Evolutionary conservation across 2,329 filamentous ascomycete genomes (phyloP).

Genomic region (Calycina marina): DNA sequence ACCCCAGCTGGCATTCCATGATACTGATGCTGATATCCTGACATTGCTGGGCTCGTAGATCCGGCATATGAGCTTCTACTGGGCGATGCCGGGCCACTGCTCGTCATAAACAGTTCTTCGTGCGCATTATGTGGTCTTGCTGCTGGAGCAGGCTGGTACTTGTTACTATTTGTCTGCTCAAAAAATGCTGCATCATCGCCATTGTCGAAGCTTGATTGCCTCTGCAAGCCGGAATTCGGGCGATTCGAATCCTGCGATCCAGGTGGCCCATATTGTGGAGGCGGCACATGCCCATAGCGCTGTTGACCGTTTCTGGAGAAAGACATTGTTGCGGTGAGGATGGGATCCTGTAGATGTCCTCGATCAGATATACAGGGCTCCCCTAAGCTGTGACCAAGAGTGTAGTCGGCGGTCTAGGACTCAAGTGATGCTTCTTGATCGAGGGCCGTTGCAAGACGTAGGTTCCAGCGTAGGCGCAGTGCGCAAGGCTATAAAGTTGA

Average conservation of each 20-base stretch:
- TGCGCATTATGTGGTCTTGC: constrained; percentile 17
- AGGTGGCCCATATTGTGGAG: constrained; percentile 40
- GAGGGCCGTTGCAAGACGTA: neutral
- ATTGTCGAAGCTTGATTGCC: constrained; percentile 59
- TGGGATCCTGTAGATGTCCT: too few species aligned
- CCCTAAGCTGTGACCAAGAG: too few species aligned
- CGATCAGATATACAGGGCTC: too few species aligned
- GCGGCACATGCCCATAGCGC: constrained; percentile 52
- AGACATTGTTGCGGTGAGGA: constrained; percentile 35
- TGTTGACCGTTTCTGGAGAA: constrained; percentile 45
- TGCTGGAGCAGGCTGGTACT: constrained; percentile 18
- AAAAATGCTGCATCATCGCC: constrained; percentile 55
- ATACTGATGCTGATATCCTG: constrained; percentile 37
- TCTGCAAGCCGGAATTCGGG: constrained; percentile 24
- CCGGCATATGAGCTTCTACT: constrained; percentile 15
- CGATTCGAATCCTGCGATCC: constrained; percentile 26
- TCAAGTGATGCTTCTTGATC: too few species aligned
- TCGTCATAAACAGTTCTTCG: constrained; percentile 49
- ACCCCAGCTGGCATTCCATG: constrained; percentile 27
- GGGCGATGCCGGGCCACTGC: constrained; percentile 14
- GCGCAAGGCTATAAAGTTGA: constrained; percentile 1
- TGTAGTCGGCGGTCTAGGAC: too few species aligned
- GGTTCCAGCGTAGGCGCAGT: neutral
- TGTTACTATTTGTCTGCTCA: constrained; percentile 19
- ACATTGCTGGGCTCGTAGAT: constrained; percentile 21